Evolutionary conservation across 176 grass and related monocot genomes (phyloP), one percentile per base, ranked within the genome.

Genomic region (Cocos nucifera): DNA sequence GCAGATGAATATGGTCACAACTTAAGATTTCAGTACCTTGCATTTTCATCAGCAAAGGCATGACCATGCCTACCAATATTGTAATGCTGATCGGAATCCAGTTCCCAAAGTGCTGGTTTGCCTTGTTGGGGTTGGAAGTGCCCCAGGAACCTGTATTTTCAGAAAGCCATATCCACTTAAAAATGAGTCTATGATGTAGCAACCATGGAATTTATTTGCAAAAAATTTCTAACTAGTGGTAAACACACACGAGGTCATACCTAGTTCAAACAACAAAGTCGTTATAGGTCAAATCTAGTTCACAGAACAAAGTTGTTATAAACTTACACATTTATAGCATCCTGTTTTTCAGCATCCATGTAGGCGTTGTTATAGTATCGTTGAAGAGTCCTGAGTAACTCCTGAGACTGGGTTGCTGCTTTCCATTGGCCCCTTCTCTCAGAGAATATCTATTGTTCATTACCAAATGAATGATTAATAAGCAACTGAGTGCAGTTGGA

Each of bases 271-370:
- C 23, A 23, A 23, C 23, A 23, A 23, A 23, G 23, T 3, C 2
- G 23, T 23, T 23, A 23, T 3, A 23, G 2, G 23, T 3, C 23
- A 53, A 19, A 61, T 17, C 49, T 52, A 73, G 16, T 54, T 17
- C 8, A 54, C 17, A 39, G 15, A 0, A 24, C 15, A 50, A 53
- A 63, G 32, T 57, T 57, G 24, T 35, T 61, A 72, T 44, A 75
- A 69, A 49, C 94, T 73, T 89, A 98, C 94, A 98, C 61, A 60
- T 98, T 98, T 70, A 98, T 98, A 82, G 94, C 88, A 81, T 93
- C 78, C 75, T 98, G 94, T 72, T 98, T 98, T 30, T 98, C 87
- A 67, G 71, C 81, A 89, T 98, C 94, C 65, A 86, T 85, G 65
- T 98, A 98, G 0, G 94, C 88, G 56, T 98, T 98, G 74, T 66